phyloP scores from a whole-genome alignment of 441 rosid genomes.

The Adansonia gregorii region DNA sequence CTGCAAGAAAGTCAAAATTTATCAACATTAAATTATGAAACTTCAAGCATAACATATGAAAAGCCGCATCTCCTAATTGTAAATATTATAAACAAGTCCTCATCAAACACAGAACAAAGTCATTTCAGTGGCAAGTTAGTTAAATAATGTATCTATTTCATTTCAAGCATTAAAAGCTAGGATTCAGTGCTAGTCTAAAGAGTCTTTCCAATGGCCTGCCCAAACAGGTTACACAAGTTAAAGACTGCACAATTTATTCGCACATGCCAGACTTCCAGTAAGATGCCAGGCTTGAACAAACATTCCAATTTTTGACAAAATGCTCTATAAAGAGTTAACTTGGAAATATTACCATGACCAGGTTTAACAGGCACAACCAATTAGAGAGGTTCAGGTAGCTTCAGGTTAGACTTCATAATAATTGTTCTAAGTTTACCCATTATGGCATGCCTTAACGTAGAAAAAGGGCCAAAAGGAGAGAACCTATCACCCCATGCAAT shows the following conservation, averaged over 20 bases:
- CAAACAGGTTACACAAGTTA: neutral
- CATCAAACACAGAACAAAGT: conserved; percentile 6
- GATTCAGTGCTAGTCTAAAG: neutral
- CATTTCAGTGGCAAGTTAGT: neutral
- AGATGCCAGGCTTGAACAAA: neutral
- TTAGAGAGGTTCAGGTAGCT: conserved; percentile 2
- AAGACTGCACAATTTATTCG: neutral
- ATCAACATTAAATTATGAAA: conserved; percentile 3
- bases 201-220: neutral
- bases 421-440: conserved; percentile 3
- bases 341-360: neutral
- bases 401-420: neutral
- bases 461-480: neutral
- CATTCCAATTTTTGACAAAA: neutral
- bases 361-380: conserved; percentile 13
- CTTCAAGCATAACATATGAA: conserved; percentile 7
- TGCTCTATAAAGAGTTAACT: neutral
- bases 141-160: neutral
- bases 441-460: neutral
- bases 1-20: conserved; percentile 49
- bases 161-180: neutral
- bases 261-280: neutral
- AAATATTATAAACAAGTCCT: conserved; percentile 17
- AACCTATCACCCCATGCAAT: neutral
- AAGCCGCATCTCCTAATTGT: neutral